These are phyloP conservation scores for Pseudogymnoascus sp. DNA, from an alignment of 2,329 filamentous ascomycete species.

Conservation along the genomic window DNA sequence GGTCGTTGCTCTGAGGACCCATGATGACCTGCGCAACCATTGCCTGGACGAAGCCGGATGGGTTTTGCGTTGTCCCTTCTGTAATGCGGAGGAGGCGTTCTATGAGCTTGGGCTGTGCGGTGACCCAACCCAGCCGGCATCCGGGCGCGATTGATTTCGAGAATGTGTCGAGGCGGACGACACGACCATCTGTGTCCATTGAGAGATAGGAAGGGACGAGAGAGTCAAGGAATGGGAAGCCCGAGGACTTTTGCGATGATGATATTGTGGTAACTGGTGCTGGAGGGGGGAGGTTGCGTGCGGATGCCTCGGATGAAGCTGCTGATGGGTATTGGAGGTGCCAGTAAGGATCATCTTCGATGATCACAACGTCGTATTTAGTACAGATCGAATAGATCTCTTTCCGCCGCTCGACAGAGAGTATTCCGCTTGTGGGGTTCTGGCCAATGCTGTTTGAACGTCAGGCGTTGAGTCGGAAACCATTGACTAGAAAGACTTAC, in stretches of 20 bases:
- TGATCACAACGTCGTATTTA: slow-evolving; percentile 80
- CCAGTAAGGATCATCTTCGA: slow-evolving; percentile 96
- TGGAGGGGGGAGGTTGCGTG: slow-evolving; percentile 19
- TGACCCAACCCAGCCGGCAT: slow-evolving; percentile 86
- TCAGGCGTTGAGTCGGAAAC: slow-evolving; percentile 16
- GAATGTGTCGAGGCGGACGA: slow-evolving; percentile 86
- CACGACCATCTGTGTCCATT: slow-evolving; percentile 77
- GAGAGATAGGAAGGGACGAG: slow-evolving; percentile 76
- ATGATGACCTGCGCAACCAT: slow-evolving; percentile 73
- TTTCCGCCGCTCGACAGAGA: slow-evolving; percentile 66
- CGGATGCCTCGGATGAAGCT: slow-evolving; percentile 33
- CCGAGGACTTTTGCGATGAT: slow-evolving; percentile 44
- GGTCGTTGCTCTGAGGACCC: slow-evolving; percentile 55
- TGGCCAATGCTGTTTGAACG: slow-evolving; percentile 62
- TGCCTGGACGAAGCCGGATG: slow-evolving; percentile 82
- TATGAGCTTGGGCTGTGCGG: slow-evolving; percentile 70
- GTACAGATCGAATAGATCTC: slow-evolving; percentile 76
- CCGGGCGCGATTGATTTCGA: slow-evolving; percentile 90
- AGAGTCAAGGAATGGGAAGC: slow-evolving; percentile 74
- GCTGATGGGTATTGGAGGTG: slow-evolving; percentile 83
- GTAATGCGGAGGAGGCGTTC: slow-evolving; percentile 69
- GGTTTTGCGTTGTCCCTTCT: slow-evolving; percentile 74
- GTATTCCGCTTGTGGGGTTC: slow-evolving; percentile 74
- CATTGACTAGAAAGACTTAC: slow-evolving; percentile 45
- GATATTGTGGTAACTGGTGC: slow-evolving; percentile 19